Conservation (phyloP, 2,329 filamentous ascomycete genomes). For the Sordariomycetes sp. region DNA sequence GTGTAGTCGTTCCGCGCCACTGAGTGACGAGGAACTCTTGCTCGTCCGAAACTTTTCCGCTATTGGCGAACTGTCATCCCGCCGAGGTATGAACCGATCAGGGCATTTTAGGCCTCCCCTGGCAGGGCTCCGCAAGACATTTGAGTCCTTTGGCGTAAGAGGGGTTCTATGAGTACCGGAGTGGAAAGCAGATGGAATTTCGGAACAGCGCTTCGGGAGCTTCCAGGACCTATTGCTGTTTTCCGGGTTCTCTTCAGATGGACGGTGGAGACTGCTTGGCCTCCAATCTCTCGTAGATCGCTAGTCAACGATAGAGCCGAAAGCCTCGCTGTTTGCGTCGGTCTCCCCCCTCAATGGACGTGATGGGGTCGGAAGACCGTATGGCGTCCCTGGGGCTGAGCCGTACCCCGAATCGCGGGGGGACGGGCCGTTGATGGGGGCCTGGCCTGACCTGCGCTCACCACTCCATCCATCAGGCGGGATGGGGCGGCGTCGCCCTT, state of each 20-base stretch:
- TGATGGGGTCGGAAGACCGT: neutral
- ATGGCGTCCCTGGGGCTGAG: neutral
- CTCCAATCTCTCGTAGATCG: neutral
- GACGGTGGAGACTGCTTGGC: neutral
- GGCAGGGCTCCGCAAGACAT: neutral
- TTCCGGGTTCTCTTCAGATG: neutral
- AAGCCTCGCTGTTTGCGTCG: neutral
- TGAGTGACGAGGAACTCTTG: neutral
- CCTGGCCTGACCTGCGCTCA: neutral
- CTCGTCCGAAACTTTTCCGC: neutral
- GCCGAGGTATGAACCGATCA: slow-evolving; percentile 4
- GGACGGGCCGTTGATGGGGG: neutral
- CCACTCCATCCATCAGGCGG: neutral
- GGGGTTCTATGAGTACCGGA: neutral
- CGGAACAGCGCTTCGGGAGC: neutral
- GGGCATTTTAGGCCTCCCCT: neutral
- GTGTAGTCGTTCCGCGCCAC: neutral
- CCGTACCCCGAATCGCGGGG: slow-evolving; percentile 3
- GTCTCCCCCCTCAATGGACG: neutral
- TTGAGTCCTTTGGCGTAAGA: neutral
- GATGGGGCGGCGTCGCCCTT: neutral
- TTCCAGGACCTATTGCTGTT: neutral
- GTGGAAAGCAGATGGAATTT: slow-evolving; percentile 1
- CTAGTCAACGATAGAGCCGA: neutral
- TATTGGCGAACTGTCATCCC: neutral